Evolutionary conservation across 192 early-diverging fungal genomes (phyloP), one percentile per base, ranked within the genome.

Genomic region (Coemansia sp.): DNA sequence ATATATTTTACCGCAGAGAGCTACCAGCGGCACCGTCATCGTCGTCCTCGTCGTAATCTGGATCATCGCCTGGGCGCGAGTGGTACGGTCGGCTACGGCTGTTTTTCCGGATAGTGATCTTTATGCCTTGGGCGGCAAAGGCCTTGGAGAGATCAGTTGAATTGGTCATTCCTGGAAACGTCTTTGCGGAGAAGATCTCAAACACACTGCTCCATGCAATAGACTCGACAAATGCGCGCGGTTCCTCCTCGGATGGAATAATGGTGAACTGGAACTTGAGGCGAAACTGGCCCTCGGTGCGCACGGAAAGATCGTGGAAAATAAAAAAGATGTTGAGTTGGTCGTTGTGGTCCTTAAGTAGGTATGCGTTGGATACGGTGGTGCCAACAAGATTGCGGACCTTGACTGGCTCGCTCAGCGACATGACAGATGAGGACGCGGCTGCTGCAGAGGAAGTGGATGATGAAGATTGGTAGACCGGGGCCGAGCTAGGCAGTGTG

Each of bases 101-200:
- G 70, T 62, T 74, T 80, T 89, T 91, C 30, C 91, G 83, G 61
- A 91, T 91, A 11, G 88, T 85, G 61, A 92, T 91, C 70, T 92
- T 92, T 67, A 91, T 92, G 23, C 89, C 89, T 75, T 92, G 90
- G 29, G 73, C 73, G 25, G 88, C 88, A 82, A 92, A 90, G 42
- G 84, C 84, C 71, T 87, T 89, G 20, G 90, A 92, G 0, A 92
- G 81, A 56, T 83, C 78, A 0, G 89, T 92, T 9, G 89, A 92
- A 70, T 90, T 89, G n/a, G 87, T 90, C 89, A 92, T 91, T 5
- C 90, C 90, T 3, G 90, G 90, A 69, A 92, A 92, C 46, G 85
- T 84, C 63, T 92, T 92, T 30, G 89, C 90, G 36, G 88, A 90
- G 68, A 85, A 90, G 53, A 90, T 88, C 20, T 79, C 82, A 67